A percentile compares a stretch with the other conserved stretches of the same genome.
phyloP scores from a whole-genome alignment of 192 early-diverging fungal species.

The Pilaira anomala region DNA sequence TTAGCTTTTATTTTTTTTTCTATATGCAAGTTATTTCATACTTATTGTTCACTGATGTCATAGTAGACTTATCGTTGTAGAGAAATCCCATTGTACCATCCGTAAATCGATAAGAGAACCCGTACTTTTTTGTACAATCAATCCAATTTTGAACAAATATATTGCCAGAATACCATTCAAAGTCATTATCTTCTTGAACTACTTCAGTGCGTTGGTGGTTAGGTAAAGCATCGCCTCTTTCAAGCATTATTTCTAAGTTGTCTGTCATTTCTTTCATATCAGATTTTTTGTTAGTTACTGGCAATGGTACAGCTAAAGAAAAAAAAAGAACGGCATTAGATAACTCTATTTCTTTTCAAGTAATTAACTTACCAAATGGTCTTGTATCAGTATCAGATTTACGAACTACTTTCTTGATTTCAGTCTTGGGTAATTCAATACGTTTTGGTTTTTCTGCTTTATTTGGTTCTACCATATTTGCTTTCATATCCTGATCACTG shows the following conservation, averaged over 20 bases:
- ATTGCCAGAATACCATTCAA: slow-evolving; percentile 1
- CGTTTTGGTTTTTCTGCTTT: too few relatives aligned
- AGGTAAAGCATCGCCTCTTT: not conserved
- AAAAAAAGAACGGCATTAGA: not conserved
- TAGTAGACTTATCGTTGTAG: slow-evolving; percentile 86
- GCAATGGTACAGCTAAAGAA: not conserved
- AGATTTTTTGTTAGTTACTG: slow-evolving; percentile 5
- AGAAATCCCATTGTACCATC: slow-evolving; percentile 82
- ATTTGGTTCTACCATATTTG: too few relatives aligned
- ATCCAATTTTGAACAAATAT: slow-evolving; percentile 90
- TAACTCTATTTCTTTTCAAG: too few relatives aligned
- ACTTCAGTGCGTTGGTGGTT: too few relatives aligned
- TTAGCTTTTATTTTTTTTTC: not conserved
- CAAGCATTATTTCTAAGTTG: not conserved
- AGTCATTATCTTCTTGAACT: not conserved
- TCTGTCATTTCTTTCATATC: not conserved
- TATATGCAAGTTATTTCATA: slow-evolving; percentile 35
- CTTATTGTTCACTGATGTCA: slow-evolving; percentile 39
- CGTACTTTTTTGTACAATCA: slow-evolving; percentile 80
- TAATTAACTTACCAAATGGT: too few relatives aligned
- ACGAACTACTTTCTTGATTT: too few relatives aligned
- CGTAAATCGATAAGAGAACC: slow-evolving; percentile 82
- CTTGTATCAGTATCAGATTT: too few relatives aligned
- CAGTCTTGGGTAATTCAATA: too few relatives aligned
- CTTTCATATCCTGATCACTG: too few relatives aligned